Evolutionary conservation across 805 yeast genomes (phyloP).

Genomic region (Maudiozyma pseudohumilis): DNA sequence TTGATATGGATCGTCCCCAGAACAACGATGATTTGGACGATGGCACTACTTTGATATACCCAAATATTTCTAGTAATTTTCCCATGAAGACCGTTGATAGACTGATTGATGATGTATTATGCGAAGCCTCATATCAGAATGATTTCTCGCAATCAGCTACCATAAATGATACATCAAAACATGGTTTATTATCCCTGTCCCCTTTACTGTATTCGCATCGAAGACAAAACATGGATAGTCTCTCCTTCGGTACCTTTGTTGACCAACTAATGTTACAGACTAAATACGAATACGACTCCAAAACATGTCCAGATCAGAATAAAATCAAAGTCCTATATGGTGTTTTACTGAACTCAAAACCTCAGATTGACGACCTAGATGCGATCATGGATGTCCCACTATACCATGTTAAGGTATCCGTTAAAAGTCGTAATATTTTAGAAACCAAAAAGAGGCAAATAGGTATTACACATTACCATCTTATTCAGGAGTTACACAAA

Average conservation of each 20-base stretch:
- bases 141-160: neutral
- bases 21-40: too few relatives aligned
- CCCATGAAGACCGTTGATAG: conserved; percentile 58
- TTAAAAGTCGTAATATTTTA: conserved; percentile 23
- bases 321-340: conserved; percentile 27
- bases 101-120: conserved; percentile 52
- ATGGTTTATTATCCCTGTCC: conserved; percentile 25
- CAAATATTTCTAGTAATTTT: conserved; percentile 9
- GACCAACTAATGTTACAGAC: conserved; percentile 26
- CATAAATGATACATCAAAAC: neutral
- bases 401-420: conserved; percentile 30
- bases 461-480: conserved; percentile 28
- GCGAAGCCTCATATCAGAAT: conserved; percentile 30
- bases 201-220: conserved; percentile 26
- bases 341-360: conserved; percentile 14
- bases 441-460: conserved; percentile 23
- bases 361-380: conserved; percentile 2
- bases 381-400: conserved; percentile 17
- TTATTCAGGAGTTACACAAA: conserved; percentile 24
- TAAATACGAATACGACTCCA: conserved; percentile 20
- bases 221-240: conserved; percentile 14
- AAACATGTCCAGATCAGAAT: conserved; percentile 21
- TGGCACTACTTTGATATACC: conserved; percentile 23
- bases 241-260: conserved; percentile 19
- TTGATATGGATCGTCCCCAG: too few relatives aligned